phyloP scores from a whole-genome alignment of 768 basidiomycete species.

The Brasilioporus rufonigricans region DNA sequence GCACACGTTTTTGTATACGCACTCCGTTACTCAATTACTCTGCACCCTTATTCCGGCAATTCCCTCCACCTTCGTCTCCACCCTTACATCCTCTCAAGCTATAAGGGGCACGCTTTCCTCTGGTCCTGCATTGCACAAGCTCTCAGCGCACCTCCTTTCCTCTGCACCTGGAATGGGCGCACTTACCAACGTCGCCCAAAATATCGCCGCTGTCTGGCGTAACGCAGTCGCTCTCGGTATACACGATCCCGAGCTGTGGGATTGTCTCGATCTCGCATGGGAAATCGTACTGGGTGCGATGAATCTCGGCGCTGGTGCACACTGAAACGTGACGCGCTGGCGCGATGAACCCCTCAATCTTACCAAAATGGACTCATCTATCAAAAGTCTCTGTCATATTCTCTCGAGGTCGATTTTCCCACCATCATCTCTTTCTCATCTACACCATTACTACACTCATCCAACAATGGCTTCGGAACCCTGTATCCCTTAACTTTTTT shows the following conservation, averaged over 20 bases:
- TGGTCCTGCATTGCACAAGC: slow-evolving; percentile 50
- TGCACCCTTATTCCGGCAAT: slow-evolving; percentile 41
- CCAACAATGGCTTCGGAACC: slow-evolving; percentile 18
- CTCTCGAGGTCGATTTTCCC: slow-evolving; percentile 19
- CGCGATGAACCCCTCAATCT: slow-evolving; percentile 17
- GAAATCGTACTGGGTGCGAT: slow-evolving; percentile 61
- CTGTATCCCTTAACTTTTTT: slow-evolving; percentile 29
- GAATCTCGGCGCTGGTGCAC: slow-evolving; percentile 46
- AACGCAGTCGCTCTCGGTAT: slow-evolving; percentile 72
- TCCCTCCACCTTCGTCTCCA: slow-evolving; percentile 29
- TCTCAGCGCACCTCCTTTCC: slow-evolving; percentile 51
- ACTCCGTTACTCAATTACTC: slow-evolving; percentile 50
- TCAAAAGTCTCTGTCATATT: slow-evolving; percentile 10
- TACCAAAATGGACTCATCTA: slow-evolving; percentile 18
- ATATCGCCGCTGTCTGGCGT: slow-evolving; percentile 67
- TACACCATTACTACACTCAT: slow-evolving; percentile 19
- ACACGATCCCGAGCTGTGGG: slow-evolving; percentile 64
- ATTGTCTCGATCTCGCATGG: slow-evolving; percentile 65
- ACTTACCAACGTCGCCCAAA: slow-evolving; percentile 46
- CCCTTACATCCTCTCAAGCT: slow-evolving; percentile 30
- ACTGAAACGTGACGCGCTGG: slow-evolving; percentile 23
- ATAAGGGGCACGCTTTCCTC: slow-evolving; percentile 45
- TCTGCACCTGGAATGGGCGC: slow-evolving; percentile 43
- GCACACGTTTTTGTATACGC: slow-evolving; percentile 66
- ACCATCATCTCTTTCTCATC: slow-evolving; percentile 24